Evolutionary conservation across 306 rosid species (phyloP), one percentile per base, ranked within the genome.

Genomic region (Alnus glutinosa): DNA sequence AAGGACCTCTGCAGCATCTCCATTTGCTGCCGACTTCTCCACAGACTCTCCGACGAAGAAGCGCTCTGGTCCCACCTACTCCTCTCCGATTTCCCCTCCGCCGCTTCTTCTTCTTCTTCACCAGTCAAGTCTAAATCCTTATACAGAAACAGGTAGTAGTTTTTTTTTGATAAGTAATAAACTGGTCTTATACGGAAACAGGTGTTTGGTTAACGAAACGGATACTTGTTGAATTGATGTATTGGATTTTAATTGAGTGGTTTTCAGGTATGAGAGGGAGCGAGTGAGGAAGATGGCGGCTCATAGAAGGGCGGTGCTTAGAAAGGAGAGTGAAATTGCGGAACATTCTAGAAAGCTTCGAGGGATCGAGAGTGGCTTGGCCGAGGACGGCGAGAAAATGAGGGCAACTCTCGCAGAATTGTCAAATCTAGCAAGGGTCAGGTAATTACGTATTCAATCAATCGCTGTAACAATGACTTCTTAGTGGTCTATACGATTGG

Each of bases 1-100:
- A 90, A 87, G 58, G 97, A 92, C 50, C 94, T 92, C 69, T 94
- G 97, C 83, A 80, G 83, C 79, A 9, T 90, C 77, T 89, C 97
- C 69, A 92, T 95, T 83, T 73, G 92, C 36, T 92, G 84, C 84
- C 83, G 87, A 32, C 91, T 87, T 79, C 82, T 90, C 70, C 88
- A 15, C 66, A 87, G 89, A 55, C 86, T 92, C 80, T 91, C 96
- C 83, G 47, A 54, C 49, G 96, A 91, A 6, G 63, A 90, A 49
- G 28, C 51, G 52, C 84, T 91, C 23, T 95, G 96, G 98, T 85
- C 86, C 58, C 83, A 3, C 78, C 89, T 95, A 55, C 87, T 92
- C 84, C 77, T 80, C 81, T 84, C 86, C 34, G 92, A 92, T 75
- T 95, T 86, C 39, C 83, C 88, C 14, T 61, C 81, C 1, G 70